Evolutionary conservation across 2,329 filamentous ascomycete genomes (phyloP).

Genomic region (Incumbomyces lentus): DNA sequence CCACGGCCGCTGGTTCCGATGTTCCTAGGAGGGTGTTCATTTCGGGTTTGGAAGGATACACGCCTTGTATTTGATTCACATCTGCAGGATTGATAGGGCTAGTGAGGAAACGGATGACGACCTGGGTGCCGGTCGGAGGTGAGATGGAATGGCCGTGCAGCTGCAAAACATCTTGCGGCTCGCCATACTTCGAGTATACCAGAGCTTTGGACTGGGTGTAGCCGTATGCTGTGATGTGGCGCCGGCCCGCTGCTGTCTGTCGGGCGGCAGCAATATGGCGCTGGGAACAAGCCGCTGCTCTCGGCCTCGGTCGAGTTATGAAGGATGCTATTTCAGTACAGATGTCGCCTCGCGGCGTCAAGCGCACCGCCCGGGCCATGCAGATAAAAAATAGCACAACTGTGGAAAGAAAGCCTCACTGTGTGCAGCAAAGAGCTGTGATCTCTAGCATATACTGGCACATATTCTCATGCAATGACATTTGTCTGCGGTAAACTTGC

Average conservation of each 20-base stretch:
- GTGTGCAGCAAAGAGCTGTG: neutral
- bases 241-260: constrained; percentile 14
- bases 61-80: constrained; percentile 95
- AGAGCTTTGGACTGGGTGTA: constrained; percentile 41
- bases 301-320: neutral
- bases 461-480: neutral
- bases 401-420: neutral
- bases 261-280: neutral
- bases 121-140: constrained; percentile 45
- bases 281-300: neutral
- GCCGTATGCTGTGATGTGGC: constrained; percentile 37
- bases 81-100: constrained; percentile 94
- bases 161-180: constrained; percentile 39
- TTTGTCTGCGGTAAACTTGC: neutral
- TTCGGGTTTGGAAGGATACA: constrained; percentile 75
- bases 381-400: neutral
- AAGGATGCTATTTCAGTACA: constrained; percentile 1
- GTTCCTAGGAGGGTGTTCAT: constrained; percentile 72
- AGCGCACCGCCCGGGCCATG: neutral
- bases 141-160: constrained; percentile 42
- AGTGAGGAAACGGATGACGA: constrained; percentile 80
- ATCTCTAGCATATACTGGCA: too few relatives aligned
- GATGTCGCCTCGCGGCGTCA: constrained; percentile 5
- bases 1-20: constrained; percentile 61
- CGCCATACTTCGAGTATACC: constrained; percentile 38